Evolutionary conservation across 345 rosid species (phyloP).

Genomic region (Bruguiera parviflora): DNA sequence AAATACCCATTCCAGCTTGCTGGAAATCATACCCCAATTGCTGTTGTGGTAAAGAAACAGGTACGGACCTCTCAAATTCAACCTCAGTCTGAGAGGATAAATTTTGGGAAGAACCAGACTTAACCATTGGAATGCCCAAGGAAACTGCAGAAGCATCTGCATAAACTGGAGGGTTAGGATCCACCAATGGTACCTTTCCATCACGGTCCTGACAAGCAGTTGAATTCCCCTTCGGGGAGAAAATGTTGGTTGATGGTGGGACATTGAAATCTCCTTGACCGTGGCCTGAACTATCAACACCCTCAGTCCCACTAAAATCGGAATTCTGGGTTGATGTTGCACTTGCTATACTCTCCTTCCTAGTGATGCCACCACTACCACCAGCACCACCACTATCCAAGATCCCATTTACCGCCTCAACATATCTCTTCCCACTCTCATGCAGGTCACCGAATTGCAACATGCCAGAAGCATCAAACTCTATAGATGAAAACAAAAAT

Average conservation of each 20-base stretch:
- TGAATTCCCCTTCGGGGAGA: slow-evolving; percentile 36
- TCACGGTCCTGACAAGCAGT: slow-evolving; percentile 29
- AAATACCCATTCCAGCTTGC: slow-evolving; percentile 29
- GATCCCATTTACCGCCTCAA: slow-evolving; percentile 68
- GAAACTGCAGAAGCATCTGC: slow-evolving; percentile 40
- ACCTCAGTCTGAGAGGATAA: slow-evolving; percentile 34
- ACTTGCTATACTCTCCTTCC: slow-evolving; percentile 67
- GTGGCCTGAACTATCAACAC: slow-evolving; percentile 34
- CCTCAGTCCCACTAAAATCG: slow-evolving; percentile 52
- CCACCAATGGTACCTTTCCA: slow-evolving; percentile 28
- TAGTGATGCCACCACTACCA: slow-evolving; percentile 25
- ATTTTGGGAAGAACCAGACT: slow-evolving; percentile 37
- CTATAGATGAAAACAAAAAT: slow-evolving; percentile 54
- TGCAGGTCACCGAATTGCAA: slow-evolving; percentile 49
- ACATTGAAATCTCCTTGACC: slow-evolving; percentile 39
- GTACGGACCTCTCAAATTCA: slow-evolving; percentile 41
- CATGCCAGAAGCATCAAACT: slow-evolving; percentile 45
- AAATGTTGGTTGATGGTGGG: slow-evolving; percentile 29
- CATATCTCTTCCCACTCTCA: slow-evolving; percentile 56
- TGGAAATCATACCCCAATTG: slow-evolving; percentile 41
- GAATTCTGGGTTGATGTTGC: slow-evolving; percentile 63
- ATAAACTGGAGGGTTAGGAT: slow-evolving; percentile 28
- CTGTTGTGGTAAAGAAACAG: slow-evolving; percentile 31
- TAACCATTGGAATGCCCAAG: slow-evolving; percentile 32
- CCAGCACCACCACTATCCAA: slow-evolving; percentile 23